phyloP scores from a whole-genome alignment of 2,329 filamentous ascomycete species.

The Cyphellophora europaea region DNA sequence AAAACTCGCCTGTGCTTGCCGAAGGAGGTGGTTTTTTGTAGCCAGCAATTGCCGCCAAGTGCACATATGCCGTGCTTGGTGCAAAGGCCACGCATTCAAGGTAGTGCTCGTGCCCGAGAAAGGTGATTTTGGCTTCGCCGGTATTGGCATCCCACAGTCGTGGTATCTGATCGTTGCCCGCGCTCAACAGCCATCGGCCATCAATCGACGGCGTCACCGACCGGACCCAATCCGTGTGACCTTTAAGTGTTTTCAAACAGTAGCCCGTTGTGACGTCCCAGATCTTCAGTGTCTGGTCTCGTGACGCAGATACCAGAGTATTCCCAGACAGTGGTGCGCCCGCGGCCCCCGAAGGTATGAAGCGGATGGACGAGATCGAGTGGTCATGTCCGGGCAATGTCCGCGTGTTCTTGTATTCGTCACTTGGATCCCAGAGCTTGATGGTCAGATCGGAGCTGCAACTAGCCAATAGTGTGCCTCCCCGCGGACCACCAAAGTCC shows the following conservation, averaged over 20 bases:
- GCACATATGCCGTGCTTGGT: conserved; percentile 65
- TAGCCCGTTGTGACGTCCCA: conserved; percentile 94
- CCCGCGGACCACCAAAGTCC: conserved; percentile 79
- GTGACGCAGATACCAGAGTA: conserved; percentile 73
- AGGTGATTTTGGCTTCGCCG: conserved; percentile 65
- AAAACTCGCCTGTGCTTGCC: conserved; percentile 71
- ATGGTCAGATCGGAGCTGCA: conserved; percentile 87
- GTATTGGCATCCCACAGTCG: conserved; percentile 76
- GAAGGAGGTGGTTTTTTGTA: conserved; percentile 71
- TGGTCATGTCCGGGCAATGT: conserved; percentile 89
- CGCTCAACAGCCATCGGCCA: conserved; percentile 72
- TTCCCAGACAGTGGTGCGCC: conserved; percentile 73
- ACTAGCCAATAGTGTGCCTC: conserved; percentile 68
- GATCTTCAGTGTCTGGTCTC: conserved; percentile 75
- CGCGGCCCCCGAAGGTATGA: conserved; percentile 73
- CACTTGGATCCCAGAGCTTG: conserved; percentile 85
- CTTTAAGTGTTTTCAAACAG: conserved; percentile 79
- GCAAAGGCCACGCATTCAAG: conserved; percentile 83
- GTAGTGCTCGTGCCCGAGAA: conserved; percentile 78
- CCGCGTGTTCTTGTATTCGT: conserved; percentile 91
- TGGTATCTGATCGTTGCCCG: conserved; percentile 71
- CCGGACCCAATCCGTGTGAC: conserved; percentile 85
- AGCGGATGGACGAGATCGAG: conserved; percentile 78
- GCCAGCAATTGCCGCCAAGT: conserved; percentile 68
- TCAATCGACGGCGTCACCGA: conserved; percentile 76